Evolutionary conservation across 805 yeast species (phyloP).

Genomic region (Alloascoidea hylecoeti): DNA sequence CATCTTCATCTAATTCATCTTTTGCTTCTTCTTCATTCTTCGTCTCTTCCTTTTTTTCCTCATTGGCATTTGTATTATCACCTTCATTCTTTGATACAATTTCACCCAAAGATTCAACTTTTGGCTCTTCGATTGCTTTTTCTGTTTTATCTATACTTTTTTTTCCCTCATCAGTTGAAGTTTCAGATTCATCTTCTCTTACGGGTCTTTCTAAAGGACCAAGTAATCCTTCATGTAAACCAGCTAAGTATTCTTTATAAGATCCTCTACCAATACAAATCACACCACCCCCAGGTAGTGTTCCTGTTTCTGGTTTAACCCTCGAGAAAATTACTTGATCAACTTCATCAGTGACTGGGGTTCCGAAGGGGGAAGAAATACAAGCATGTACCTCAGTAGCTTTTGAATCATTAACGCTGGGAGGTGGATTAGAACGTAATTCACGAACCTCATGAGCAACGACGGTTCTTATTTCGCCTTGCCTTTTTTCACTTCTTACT

Average conservation of each 20-base stretch:
- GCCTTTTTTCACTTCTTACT: conserved; percentile 60
- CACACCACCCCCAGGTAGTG: conserved; percentile 51
- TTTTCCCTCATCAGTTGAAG: conserved; percentile 5
- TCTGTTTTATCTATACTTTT: conserved; percentile 2
- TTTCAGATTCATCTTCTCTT: conserved; percentile 8
- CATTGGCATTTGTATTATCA: conserved; percentile 1
- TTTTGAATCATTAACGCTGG: conserved; percentile 8
- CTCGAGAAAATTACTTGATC: conserved; percentile 17
- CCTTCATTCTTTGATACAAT: conserved; percentile 3
- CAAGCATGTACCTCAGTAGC: conserved; percentile 1
- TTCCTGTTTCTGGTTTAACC: conserved; percentile 23
- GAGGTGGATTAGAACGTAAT: conserved; percentile 25
- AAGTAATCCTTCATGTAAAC: conserved; percentile 86
- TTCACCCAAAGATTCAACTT: conserved; percentile 7
- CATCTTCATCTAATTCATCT: conserved; percentile 16
- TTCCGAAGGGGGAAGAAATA: conserved; percentile 8
- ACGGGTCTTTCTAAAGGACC: conserved; percentile 63
- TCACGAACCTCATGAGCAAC: conserved; percentile 78
- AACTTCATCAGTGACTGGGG: conserved; percentile 12
- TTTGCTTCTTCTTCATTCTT: conserved; percentile 10
- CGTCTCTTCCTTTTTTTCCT: conserved; percentile 1
- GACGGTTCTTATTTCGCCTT: conserved; percentile 71
- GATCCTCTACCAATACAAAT: conserved; percentile 94
- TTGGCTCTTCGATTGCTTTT: conserved; percentile 4
- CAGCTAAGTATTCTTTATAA: conserved; percentile 80